Evolutionary conservation across 2,329 filamentous ascomycete genomes (phyloP).

Genomic region (Epichloe uncinata): DNA sequence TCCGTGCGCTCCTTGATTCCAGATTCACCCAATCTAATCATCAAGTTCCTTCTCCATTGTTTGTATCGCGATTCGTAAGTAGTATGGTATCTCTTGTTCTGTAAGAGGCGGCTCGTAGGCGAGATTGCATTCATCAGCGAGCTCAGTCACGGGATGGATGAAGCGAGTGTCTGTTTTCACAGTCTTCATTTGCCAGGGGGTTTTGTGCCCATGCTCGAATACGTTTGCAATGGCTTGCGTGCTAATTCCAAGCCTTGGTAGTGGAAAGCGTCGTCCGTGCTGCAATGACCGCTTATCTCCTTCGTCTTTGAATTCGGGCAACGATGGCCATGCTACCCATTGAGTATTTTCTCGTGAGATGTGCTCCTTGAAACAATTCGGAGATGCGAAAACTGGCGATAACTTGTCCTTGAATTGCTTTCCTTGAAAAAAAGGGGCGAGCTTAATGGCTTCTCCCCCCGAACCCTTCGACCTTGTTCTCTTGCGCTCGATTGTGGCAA

Average conservation of each 20-base stretch:
- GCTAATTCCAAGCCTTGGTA: conserved; percentile 16
- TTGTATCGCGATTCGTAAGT: conserved; percentile 2
- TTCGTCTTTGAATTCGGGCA: conserved; percentile 23
- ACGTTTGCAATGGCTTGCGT: conserved; percentile 4
- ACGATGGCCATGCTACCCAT: conserved; percentile 20
- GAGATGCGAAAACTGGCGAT: conserved; percentile 21
- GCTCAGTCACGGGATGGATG: conserved; percentile 5
- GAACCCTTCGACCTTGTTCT: conserved; percentile 2
- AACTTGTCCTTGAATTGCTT: conserved; percentile 15
- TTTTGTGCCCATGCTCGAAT: conserved; percentile 11
- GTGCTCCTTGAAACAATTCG: conserved; percentile 20
- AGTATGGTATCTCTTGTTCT: conserved; percentile 6
- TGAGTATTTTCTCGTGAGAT: conserved; percentile 6
- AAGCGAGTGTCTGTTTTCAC: conserved; percentile 11
- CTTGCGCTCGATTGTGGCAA: conserved; percentile 10
- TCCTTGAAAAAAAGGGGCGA: conserved; percentile 14
- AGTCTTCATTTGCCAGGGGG: conserved; percentile 15
- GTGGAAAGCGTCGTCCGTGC: conserved; percentile 18
- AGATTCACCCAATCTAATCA: neutral
- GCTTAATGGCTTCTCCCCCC: neutral
- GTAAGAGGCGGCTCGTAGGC: neutral
- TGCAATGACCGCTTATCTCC: conserved; percentile 16
- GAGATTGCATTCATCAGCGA: conserved; percentile 1
- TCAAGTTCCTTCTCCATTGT: conserved; percentile 6
- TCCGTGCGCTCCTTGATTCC: neutral